A percentile compares a stretch with the other conserved stretches of the same genome.
Evolutionary conservation across 768 basidiomycete genomes (phyloP).

Genomic region (Thelephora ganbajun): DNA sequence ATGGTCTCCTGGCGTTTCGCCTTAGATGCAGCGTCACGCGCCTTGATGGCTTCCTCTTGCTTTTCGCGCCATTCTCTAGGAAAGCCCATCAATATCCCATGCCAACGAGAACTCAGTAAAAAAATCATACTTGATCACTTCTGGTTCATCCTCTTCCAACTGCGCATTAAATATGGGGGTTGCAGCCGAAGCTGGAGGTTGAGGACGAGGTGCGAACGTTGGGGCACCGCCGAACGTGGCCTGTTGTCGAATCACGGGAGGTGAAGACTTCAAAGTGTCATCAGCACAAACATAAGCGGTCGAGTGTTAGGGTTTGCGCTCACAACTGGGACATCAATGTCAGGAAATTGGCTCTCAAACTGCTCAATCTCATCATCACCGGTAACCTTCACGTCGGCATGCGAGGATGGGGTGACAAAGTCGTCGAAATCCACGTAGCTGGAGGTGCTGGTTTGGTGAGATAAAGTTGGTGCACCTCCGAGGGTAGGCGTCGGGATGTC

Average conservation of each 20-base stretch:
- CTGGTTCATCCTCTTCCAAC: slow-evolving; percentile 67
- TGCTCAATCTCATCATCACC: slow-evolving; percentile 77
- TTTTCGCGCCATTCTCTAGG: slow-evolving; percentile 79
- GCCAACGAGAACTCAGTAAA: neutral
- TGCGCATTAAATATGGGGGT: slow-evolving; percentile 63
- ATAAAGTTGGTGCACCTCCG: slow-evolving; percentile 13
- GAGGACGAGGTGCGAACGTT: slow-evolving; percentile 67
- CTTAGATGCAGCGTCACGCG: slow-evolving; percentile 71
- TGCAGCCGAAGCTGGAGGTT: slow-evolving; percentile 52
- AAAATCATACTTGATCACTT: slow-evolving; percentile 64
- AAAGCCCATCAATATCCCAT: neutral
- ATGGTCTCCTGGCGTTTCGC: slow-evolving; percentile 71
- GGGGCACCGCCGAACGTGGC: slow-evolving; percentile 33
- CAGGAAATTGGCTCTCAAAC: slow-evolving; percentile 80
- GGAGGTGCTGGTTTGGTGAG: slow-evolving; percentile 7
- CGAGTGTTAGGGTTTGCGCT: slow-evolving; percentile 6
- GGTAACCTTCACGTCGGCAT: slow-evolving; percentile 61
- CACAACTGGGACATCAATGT: slow-evolving; percentile 42
- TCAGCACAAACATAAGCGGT: slow-evolving; percentile 6
- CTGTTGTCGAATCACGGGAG: slow-evolving; percentile 6
- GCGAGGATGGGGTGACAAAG: slow-evolving; percentile 37
- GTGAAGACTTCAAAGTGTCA: slow-evolving; percentile 5
- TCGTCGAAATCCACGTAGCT: slow-evolving; percentile 50
- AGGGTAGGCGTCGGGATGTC: slow-evolving; percentile 34
- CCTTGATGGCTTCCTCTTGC: slow-evolving; percentile 71